Percentiles rank a stretch among this genome's conserved stretches.
Conservation (phyloP, 495 filamentous ascomycete species). For the Aspergillus conjunctus region DNA sequence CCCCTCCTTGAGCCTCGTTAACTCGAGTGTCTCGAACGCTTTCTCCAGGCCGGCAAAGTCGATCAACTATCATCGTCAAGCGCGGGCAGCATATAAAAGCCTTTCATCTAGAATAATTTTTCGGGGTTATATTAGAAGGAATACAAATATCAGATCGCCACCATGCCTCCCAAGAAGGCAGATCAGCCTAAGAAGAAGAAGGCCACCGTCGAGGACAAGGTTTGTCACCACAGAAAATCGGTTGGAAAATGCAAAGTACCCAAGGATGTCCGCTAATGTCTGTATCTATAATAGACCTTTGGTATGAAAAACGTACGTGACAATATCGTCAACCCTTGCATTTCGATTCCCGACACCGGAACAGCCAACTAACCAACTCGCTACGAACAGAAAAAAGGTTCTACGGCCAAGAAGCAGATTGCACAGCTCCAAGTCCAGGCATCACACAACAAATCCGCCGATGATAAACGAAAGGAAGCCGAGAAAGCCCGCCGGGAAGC, state of each 20-base stretch:
- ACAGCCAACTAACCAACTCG: constrained; percentile 13
- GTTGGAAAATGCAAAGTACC: background rate
- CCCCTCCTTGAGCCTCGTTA: background rate
- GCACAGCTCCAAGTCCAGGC: constrained; percentile 74
- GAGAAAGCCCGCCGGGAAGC: constrained; percentile 82
- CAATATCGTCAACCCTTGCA: background rate
- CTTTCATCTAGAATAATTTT: constrained; percentile 27
- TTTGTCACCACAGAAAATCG: constrained; percentile 28
- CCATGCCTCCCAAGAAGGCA: constrained; percentile 91
- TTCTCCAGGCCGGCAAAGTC: background rate
- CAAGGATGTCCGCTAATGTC: constrained; percentile 23
- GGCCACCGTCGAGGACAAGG: constrained; percentile 84
- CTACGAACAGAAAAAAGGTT: constrained; percentile 79
- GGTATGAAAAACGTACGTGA: constrained; percentile 92
- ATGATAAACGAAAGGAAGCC: constrained; percentile 85
- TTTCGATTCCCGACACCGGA: constrained; percentile 14
- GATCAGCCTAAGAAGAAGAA: constrained; percentile 67
- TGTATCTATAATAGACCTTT: constrained; percentile 63
- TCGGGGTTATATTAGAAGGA: constrained; percentile 24
- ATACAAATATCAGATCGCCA: constrained; percentile 40
- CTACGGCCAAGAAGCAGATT: constrained; percentile 84
- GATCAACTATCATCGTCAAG: background rate
- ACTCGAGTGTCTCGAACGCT: background rate
- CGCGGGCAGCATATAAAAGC: background rate
- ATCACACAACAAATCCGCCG: constrained; percentile 69